These are phyloP conservation scores for Yarrowia bubula DNA, from an alignment of 805 yeast species.

Conservation along the genomic window DNA sequence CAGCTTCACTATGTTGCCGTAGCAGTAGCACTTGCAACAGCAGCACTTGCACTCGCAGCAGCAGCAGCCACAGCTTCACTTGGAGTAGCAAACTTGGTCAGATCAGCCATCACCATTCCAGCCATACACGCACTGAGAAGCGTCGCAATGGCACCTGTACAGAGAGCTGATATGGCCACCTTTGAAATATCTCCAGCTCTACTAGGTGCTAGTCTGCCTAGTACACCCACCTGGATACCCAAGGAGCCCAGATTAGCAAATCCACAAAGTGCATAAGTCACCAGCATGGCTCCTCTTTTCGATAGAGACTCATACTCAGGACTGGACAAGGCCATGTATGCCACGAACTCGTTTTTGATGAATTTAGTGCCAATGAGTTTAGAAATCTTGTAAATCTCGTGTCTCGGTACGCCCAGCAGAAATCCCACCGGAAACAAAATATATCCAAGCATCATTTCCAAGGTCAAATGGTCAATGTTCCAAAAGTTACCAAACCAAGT, in stretches of 20 bases:
- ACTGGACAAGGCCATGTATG: constrained; percentile 44
- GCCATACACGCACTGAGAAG: constrained; percentile 57
- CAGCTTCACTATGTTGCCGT: no score
- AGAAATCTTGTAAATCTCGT: constrained; percentile 52
- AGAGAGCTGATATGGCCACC: constrained; percentile 49
- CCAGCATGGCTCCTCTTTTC: constrained; percentile 52
- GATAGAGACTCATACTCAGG: constrained; percentile 47
- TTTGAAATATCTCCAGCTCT: constrained; percentile 49
- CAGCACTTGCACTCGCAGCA: no score
- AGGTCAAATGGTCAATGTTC: constrained; percentile 54
- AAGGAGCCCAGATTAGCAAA: constrained; percentile 61
- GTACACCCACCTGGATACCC: constrained; percentile 60
- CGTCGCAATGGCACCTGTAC: constrained; percentile 55
- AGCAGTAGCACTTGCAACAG: no score
- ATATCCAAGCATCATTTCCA: constrained; percentile 57
- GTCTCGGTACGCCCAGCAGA: constrained; percentile 54
- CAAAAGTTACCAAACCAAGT: constrained; percentile 63
- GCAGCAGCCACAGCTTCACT: neutral
- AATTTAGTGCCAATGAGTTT: constrained; percentile 55
- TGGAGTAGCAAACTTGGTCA: constrained; percentile 33
- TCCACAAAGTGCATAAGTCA: constrained; percentile 64
- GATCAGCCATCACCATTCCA: constrained; percentile 59
- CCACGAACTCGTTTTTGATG: constrained; percentile 62
- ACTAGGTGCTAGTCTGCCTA: constrained; percentile 53
- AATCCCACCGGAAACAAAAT: constrained; percentile 59